phyloP scores from a whole-genome alignment of 257 asterid genomes.

The Rhazya stricta region DNA sequence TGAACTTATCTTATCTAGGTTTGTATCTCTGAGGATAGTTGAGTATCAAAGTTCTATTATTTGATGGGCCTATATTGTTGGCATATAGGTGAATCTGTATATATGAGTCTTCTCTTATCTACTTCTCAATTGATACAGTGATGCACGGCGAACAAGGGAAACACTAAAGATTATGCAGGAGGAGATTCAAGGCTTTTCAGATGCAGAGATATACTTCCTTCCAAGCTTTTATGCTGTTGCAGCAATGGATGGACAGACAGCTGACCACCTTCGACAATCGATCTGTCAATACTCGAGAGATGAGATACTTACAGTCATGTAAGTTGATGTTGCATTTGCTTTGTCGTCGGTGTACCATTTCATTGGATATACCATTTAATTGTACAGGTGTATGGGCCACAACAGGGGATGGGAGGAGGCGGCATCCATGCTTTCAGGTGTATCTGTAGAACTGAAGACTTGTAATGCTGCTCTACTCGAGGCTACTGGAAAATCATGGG shows the following conservation, averaged over 20 bases:
- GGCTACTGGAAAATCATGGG: slow-evolving; percentile 87
- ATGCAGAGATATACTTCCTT: slow-evolving; percentile 74
- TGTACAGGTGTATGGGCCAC: slow-evolving; percentile 97
- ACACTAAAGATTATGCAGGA: slow-evolving; percentile 85
- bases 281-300: slow-evolving; percentile 61
- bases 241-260: slow-evolving; percentile 98
- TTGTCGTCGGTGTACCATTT: slow-evolving; percentile 12
- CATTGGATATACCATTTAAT: slow-evolving; percentile 9
- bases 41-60: background rate
- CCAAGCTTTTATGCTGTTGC: slow-evolving; percentile 93
- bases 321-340: slow-evolving; percentile 35
- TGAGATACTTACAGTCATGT: slow-evolving; percentile 78
- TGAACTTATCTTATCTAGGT: slow-evolving; percentile 80
- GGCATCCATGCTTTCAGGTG: slow-evolving; percentile 82
- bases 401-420: slow-evolving; percentile 98
- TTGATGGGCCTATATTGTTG: background rate
- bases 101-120: slow-evolving; percentile 15
- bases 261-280: slow-evolving; percentile 70
- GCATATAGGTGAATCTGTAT: slow-evolving; percentile 8
- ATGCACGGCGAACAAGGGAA: slow-evolving; percentile 80
- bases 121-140: slow-evolving; percentile 43
- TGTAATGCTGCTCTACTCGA: slow-evolving; percentile 94
- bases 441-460: slow-evolving; percentile 65
- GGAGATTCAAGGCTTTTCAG: slow-evolving; percentile 58
- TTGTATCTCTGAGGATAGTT: slow-evolving; percentile 2